Conservation (phyloP, 179 eudicot genomes). For the Beta macrorhiza region DNA sequence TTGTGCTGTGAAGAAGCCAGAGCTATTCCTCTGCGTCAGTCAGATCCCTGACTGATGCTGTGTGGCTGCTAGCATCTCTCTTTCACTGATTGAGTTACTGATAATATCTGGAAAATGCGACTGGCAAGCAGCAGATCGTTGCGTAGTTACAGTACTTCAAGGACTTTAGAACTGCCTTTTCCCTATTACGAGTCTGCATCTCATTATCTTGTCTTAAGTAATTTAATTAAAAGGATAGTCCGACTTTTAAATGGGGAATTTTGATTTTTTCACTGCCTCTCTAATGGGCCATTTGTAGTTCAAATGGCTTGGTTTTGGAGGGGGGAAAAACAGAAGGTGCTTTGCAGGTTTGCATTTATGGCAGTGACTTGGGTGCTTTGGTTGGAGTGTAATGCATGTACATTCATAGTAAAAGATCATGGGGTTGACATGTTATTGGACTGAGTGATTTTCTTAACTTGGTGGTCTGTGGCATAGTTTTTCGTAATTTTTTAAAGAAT, state of each 20-base stretch:
- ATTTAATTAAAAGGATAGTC: not conserved
- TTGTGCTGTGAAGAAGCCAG: not conserved
- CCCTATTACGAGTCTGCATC: not conserved
- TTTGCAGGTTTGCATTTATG: not conserved
- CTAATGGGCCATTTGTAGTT: too few relatives aligned
- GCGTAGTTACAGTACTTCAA: not conserved
- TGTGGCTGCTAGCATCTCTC: conserved; percentile 10
- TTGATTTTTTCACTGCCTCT: not conserved
- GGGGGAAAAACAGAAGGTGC: not conserved
- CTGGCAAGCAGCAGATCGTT: conserved; percentile 3
- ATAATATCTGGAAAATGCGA: not conserved
- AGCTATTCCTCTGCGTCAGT: not conserved
- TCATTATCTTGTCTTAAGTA: not conserved
- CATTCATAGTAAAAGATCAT: not conserved
- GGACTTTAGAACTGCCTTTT: not conserved
- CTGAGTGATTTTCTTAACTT: not conserved
- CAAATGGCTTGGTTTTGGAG: not conserved
- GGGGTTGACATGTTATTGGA: not conserved
- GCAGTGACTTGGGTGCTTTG: not conserved
- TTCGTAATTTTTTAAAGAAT: not conserved
- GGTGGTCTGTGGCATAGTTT: not conserved
- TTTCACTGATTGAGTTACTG: not conserved
- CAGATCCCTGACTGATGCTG: not conserved
- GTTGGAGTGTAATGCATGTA: not conserved
- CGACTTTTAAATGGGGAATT: not conserved